Conservation (phyloP, 306 rosid genomes). For the Arachis hypogaea region DNA sequence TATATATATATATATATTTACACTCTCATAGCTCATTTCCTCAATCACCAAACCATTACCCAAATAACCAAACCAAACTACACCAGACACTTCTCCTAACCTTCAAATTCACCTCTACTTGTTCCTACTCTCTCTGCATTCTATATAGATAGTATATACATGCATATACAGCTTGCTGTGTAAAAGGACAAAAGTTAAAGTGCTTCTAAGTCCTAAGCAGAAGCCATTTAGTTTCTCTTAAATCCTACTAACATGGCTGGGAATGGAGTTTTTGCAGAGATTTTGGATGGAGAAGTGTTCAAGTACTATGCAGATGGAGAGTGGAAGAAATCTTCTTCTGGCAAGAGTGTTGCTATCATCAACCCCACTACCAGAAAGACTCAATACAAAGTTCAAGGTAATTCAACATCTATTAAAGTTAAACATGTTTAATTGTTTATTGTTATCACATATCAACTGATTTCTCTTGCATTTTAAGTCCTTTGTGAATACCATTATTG, state of each 20-base stretch:
- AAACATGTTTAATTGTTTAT: too few relatives aligned
- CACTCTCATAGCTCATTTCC: neutral
- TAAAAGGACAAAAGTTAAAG: constrained; percentile 8
- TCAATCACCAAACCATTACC: constrained; percentile 40
- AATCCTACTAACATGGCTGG: constrained; percentile 62
- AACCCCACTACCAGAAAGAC: constrained; percentile 85
- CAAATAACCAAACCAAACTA: constrained; percentile 36
- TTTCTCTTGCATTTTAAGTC: neutral
- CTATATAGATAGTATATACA: neutral
- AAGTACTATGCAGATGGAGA: constrained; percentile 85
- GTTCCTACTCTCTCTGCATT: constrained; percentile 13
- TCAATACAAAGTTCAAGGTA: constrained; percentile 97
- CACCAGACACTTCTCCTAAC: constrained; percentile 48
- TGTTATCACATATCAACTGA: neutral
- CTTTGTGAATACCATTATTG: neutral
- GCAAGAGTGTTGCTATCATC: constrained; percentile 77
- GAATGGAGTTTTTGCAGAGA: constrained; percentile 75
- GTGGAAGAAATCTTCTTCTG: constrained; percentile 86
- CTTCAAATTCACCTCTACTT: constrained; percentile 16
- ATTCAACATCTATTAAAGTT: neutral
- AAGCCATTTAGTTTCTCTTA: too few relatives aligned
- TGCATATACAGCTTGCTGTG: neutral
- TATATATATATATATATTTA: constrained; percentile 30
- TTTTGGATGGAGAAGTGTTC: constrained; percentile 78
- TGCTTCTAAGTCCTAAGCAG: neutral